Evolutionary conservation across 192 early-diverging fungal genomes (phyloP), one percentile per base, ranked within the genome.

Genomic region (Chytriomyces hyalinus): DNA sequence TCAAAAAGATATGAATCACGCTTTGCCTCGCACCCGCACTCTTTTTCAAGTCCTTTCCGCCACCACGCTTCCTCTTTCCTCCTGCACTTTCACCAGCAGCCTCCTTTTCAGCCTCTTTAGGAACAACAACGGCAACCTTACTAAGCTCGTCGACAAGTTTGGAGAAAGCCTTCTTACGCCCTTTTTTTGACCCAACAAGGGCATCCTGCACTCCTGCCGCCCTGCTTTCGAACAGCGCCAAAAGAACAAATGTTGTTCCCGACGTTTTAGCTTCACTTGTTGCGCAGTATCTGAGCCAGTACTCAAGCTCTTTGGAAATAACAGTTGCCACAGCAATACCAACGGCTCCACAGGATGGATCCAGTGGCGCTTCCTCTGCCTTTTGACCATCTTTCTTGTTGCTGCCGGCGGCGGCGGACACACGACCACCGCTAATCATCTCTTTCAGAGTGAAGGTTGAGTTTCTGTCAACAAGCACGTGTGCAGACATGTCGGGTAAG

Each of bases 201-300:
- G 60, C 50, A 20, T 67, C 57, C 24, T 36, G 15, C 13, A 84
- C 70, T 3, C 20, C 80, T 22, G 6, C 64, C 51, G n/a, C 59
- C 43, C 64, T 74, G 53, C 50, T 45, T 59, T 84, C 83, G 7
- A 81, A 61, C 24, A 84, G 28, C 4, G 83, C 81, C 46, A 84
- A 66, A 49, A 87, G 75, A 5, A 87, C 61, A 67, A 80, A 83
- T 46, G 83, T 78, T 20, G 82, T 73, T 36, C 83, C 86, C 22
- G 75, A 71, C 11, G 81, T 74, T n/a, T 61, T 50, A 7, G 36
- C 46, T 10, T 75, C 78, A 61, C 77, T 71, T 8, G 71, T 70
- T 0, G 80, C 83, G 61, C 81, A 86, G 49, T 76, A 75, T 10
- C 44, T 28, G 50, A 86, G 15, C 79, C 80, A 79, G 67, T 81